These are phyloP conservation scores for Stachybotrys echinatus DNA, from an alignment of 2,329 filamentous ascomycete species.

Conservation along the genomic window DNA sequence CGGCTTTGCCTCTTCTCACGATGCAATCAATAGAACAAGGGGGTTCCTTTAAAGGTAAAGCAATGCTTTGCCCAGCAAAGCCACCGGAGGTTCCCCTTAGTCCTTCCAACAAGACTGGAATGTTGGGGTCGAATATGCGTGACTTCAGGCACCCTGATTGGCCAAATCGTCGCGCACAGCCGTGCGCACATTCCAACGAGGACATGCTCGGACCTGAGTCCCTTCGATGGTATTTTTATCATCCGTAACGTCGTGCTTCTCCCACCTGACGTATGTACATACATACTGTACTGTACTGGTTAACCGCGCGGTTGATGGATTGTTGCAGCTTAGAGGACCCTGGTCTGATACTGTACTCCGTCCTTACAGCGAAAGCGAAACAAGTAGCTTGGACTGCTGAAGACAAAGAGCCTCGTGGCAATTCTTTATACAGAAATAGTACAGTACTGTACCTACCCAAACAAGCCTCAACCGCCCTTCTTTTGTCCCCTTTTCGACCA, in stretches of 20 bases:
- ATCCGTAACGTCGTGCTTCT: background rate
- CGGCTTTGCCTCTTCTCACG: background rate
- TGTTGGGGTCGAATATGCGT: background rate
- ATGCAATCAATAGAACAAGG: background rate
- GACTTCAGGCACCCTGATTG: background rate
- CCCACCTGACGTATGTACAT: background rate
- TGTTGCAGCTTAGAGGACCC: too few relatives aligned
- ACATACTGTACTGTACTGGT: too few relatives aligned
- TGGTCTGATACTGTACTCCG: too few relatives aligned
- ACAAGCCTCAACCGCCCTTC: too few relatives aligned
- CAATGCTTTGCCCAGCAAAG: background rate
- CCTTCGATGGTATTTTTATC: background rate
- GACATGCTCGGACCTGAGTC: background rate
- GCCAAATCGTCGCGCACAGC: background rate
- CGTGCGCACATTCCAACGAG: background rate
- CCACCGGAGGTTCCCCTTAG: background rate
- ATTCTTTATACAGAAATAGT: too few relatives aligned
- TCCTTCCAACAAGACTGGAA: background rate
- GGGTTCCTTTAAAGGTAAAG: background rate
- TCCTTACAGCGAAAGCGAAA: too few relatives aligned
- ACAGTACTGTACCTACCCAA: too few relatives aligned
- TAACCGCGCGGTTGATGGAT: background rate
- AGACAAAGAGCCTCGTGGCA: too few relatives aligned
- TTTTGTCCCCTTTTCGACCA: too few relatives aligned
- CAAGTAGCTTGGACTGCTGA: too few relatives aligned